Conservation (phyloP, 2,329 filamentous ascomycete genomes). For the Neocucurbitaria cava region DNA sequence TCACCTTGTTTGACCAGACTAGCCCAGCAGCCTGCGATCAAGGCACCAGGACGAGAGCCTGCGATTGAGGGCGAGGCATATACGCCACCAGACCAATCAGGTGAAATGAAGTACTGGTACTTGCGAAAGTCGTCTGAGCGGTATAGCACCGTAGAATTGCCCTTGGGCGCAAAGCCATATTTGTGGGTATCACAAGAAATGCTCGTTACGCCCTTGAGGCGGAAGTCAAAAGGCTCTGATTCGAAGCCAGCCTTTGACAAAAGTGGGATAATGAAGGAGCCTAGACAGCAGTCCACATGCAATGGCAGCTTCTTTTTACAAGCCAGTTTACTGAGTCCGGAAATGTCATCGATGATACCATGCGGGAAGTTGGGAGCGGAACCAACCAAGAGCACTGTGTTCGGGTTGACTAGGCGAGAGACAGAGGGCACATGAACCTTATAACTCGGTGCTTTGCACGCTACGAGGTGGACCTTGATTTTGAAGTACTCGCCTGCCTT, state of each 20-base stretch:
- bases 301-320: slow-evolving; percentile 80
- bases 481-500: slow-evolving; percentile 96
- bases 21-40: slow-evolving; percentile 97
- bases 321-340: slow-evolving; percentile 82
- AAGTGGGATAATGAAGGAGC: slow-evolving; percentile 92
- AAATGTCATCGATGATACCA: slow-evolving; percentile 95
- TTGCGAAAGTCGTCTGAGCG: slow-evolving; percentile 77
- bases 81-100: slow-evolving; percentile 94
- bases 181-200: slow-evolving; percentile 99
- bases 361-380: slow-evolving; percentile 98
- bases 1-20: slow-evolving; percentile 89
- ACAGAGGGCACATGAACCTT: slow-evolving; percentile 83
- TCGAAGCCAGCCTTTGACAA: slow-evolving; percentile 94
- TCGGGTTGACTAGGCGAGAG: slow-evolving; percentile 86
- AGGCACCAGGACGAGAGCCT: slow-evolving; percentile 86
- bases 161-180: slow-evolving; percentile 98
- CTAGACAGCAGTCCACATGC: slow-evolving; percentile 97
- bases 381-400: slow-evolving; percentile 91
- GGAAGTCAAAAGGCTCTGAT: slow-evolving; percentile 88
- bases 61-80: slow-evolving; percentile 94
- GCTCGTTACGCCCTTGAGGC: slow-evolving; percentile 89
- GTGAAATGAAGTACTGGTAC: slow-evolving; percentile 96
- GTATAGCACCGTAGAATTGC: slow-evolving; percentile 93
- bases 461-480: slow-evolving; percentile 89
- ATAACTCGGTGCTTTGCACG: slow-evolving; percentile 83